Evolutionary conservation across 2,329 filamentous ascomycete species (phyloP).

Genomic region (Xylaria sp.): DNA sequence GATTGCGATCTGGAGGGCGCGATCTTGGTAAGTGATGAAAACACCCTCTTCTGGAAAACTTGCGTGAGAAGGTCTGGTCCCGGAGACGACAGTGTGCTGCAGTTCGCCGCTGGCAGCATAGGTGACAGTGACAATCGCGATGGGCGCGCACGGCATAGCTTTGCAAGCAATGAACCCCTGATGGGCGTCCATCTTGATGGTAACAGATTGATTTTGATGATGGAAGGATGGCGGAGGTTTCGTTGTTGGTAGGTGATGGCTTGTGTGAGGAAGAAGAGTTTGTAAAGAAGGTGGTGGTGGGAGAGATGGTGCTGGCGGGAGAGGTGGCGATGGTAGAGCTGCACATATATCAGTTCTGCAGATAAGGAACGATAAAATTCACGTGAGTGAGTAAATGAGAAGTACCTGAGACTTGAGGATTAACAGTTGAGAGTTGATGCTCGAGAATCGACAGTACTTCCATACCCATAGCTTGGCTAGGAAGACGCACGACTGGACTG

Average conservation of each 20-base stretch:
- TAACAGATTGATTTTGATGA: neutral
- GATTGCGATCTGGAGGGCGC: slow-evolving; percentile 28
- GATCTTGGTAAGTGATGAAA: slow-evolving; percentile 26
- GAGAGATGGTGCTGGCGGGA: neutral
- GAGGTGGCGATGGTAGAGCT: neutral
- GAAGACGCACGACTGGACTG: too few relatives aligned
- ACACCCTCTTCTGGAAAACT: slow-evolving; percentile 28
- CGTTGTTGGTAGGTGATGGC: neutral
- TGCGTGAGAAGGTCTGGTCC: neutral
- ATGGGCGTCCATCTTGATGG: neutral
- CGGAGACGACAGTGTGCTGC: slow-evolving; percentile 16
- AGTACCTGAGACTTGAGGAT: neutral
- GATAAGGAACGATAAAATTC: neutral
- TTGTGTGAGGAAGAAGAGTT: neutral
- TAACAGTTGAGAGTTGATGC: too few relatives aligned
- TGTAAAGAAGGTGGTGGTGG: neutral
- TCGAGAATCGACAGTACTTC: neutral
- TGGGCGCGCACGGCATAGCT: slow-evolving; percentile 3
- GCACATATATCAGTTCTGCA: neutral
- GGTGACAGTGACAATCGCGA: slow-evolving; percentile 17
- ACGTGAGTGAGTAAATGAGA: neutral
- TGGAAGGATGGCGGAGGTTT: neutral
- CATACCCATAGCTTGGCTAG: neutral
- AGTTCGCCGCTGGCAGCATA: slow-evolving; percentile 16
- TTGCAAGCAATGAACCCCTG: slow-evolving; percentile 11